Conservation (phyloP, 2,329 filamentous ascomycete genomes). For the Hymenoscyphus occultus region DNA sequence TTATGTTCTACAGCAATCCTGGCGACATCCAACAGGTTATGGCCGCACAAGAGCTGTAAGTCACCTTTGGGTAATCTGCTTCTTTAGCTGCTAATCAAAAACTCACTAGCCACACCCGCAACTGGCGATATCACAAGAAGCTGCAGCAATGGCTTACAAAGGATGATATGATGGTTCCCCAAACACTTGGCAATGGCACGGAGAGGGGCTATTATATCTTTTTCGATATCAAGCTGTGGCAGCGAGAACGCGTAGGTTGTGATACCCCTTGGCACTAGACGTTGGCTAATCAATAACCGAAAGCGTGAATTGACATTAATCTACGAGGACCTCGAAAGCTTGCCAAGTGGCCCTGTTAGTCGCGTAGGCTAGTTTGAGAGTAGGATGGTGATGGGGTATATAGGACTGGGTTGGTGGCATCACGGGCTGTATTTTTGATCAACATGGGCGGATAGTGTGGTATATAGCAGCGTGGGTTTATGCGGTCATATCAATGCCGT, state of each 20-base stretch:
- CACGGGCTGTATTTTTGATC: constrained; percentile 7
- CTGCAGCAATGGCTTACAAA: constrained; percentile 65
- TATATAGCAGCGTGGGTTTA: neutral
- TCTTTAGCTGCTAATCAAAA: constrained; percentile 14
- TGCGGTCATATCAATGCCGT: neutral
- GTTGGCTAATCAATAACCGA: constrained; percentile 20
- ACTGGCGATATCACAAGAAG: constrained; percentile 69
- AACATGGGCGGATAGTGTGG: constrained; percentile 4
- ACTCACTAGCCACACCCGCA: constrained; percentile 52
- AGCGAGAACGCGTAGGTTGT: constrained; percentile 57
- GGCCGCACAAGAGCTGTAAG: constrained; percentile 62
- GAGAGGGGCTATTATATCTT: constrained; percentile 66
- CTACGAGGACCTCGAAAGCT: constrained; percentile 59
- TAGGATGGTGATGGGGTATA: neutral
- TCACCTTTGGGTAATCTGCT: constrained; percentile 3
- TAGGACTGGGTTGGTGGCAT: neutral
- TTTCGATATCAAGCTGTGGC: constrained; percentile 62
- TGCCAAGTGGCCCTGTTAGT: constrained; percentile 26
- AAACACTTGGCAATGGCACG: constrained; percentile 54
- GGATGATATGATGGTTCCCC: constrained; percentile 63
- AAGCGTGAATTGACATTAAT: constrained; percentile 60
- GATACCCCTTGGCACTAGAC: neutral
- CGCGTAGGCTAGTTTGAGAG: constrained; percentile 17
- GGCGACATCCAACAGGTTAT: constrained; percentile 61
- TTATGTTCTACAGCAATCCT: constrained; percentile 67